Evolutionary conservation across 1,284 basidiomycete species (phyloP), one percentile per base, ranked within the genome.

Genomic region (Peniophora sp.): DNA sequence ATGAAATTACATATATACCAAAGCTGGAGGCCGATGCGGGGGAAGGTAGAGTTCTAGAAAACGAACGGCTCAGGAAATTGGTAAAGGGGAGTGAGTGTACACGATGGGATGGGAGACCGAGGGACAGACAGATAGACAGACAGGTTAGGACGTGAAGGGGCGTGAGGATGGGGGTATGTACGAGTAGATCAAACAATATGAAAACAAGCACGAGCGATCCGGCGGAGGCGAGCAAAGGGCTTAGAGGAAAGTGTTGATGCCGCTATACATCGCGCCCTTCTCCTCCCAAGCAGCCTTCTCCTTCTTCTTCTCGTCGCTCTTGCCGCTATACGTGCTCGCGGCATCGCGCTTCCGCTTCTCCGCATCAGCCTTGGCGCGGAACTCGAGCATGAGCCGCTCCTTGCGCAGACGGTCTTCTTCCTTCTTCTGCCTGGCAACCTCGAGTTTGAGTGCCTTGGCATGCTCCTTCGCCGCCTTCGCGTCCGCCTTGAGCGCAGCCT

Each of bases 351-450:
- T 58, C 11, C 62, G 57, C 11, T 54, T 54, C 50, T 65, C 62
- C 18, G 63, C 65, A 23, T 62, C 58, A 49, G 62, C 56, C 39
- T 64, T 62, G 15, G 67, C 63, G 55, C 68, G 71, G 52, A 71
- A 60, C 37, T 75, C 70, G 48, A 67, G 62, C n/a, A 73, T 72
- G 32, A 76, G 60, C 46, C 64, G 64, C 51, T 74, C 72, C 15
- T 65, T 61, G 56, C 64, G 65, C 47, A 61, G 64, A 54, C 66
- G 68, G 51, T 68, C 68, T 49, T 72, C 71, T 42, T 70, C 72
- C 65, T 75, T 75, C 60, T 70, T 73, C 55, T 66, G 64, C 55
- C 58, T 63, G 62, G 76, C 75, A 54, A 69, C 70, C 53, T 77
- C 72, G 8, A 65, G 67, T 60, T 70, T 76, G 35, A 64, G 57